Conservation (phyloP, 2,329 filamentous ascomycete species). For the Capronia americana region DNA sequence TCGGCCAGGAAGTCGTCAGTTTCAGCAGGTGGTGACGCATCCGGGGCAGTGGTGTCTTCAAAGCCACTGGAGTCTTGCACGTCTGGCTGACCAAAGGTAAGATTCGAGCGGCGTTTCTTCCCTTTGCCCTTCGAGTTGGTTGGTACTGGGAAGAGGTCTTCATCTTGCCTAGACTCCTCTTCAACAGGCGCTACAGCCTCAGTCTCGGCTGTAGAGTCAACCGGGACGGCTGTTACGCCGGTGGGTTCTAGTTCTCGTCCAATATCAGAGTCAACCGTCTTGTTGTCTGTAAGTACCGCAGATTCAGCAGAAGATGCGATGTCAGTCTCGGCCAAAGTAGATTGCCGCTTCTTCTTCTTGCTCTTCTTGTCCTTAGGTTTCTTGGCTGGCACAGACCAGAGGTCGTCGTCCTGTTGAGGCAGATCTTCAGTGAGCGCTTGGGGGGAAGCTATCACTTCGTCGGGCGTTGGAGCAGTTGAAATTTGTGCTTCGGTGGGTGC, state of each 20-base stretch:
- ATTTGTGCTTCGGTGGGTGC: background rate
- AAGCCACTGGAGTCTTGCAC: background rate
- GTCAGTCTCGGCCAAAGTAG: conserved; percentile 8
- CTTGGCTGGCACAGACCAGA: background rate
- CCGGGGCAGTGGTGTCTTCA: background rate
- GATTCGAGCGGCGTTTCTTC: conserved; percentile 30
- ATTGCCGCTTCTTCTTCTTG: conserved; percentile 34
- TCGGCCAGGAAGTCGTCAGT: background rate
- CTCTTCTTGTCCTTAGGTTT: conserved; percentile 42
- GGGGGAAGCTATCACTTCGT: background rate
- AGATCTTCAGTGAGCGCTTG: background rate
- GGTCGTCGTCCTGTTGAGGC: conserved; percentile 11
- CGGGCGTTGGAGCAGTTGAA: background rate
- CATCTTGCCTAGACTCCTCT: conserved; percentile 18
- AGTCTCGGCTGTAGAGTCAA: background rate
- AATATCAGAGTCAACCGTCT: background rate
- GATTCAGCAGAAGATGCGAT: background rate
- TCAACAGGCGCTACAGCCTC: background rate
- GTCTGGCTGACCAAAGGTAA: conserved; percentile 19
- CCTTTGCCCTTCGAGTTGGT: conserved; percentile 35
- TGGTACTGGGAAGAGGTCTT: conserved; percentile 12
- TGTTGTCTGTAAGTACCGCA: background rate
- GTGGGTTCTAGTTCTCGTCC: background rate
- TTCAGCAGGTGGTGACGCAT: background rate
- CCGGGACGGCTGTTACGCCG: background rate